phyloP scores from a whole-genome alignment of 805 yeast genomes.

The Tetrapisispora namnaoensis region DNA sequence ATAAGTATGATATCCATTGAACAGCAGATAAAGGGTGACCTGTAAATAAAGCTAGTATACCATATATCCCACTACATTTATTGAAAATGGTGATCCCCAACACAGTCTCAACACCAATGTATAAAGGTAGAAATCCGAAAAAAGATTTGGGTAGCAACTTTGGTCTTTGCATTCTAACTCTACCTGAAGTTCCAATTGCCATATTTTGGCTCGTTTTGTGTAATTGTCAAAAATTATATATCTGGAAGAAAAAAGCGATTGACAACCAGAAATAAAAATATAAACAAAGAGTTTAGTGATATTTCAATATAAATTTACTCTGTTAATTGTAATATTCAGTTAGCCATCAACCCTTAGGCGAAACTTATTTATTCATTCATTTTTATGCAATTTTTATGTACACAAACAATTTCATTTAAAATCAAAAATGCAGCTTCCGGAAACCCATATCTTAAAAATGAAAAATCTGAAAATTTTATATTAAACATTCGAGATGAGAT shows the following conservation, averaged over 20 bases:
- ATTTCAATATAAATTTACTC: too few species aligned
- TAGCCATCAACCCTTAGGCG: too few species aligned
- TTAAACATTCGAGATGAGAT: conserved; percentile 3
- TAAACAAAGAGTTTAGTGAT: too few species aligned
- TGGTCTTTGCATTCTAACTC: conserved; percentile 1
- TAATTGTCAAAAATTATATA: not conserved
- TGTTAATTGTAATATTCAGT: too few species aligned
- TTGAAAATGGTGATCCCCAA: conserved; percentile 70
- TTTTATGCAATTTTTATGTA: too few species aligned
- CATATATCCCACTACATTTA: conserved; percentile 84
- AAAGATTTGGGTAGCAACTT: conserved; percentile 32
- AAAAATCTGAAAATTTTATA: not conserved
- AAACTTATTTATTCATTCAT: too few species aligned
- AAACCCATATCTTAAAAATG: not conserved
- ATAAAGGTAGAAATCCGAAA: conserved; percentile 64
- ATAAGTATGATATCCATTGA: conserved; percentile 72
- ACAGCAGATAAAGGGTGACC: conserved; percentile 76
- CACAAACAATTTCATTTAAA: not conserved
- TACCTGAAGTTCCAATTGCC: conserved; percentile 1
- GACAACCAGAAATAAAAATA: too few species aligned
- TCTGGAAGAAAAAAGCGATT: not conserved
- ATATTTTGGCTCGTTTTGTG: not conserved
- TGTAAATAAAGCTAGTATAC: conserved; percentile 74
- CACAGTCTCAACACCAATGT: conserved; percentile 77
- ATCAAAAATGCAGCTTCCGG: not conserved